Percentiles rank a stretch among this genome's conserved stretches.
These are phyloP conservation scores for Penicillium expansum DNA, from an alignment of 2,329 filamentous ascomycete genomes.

Conservation along the genomic window DNA sequence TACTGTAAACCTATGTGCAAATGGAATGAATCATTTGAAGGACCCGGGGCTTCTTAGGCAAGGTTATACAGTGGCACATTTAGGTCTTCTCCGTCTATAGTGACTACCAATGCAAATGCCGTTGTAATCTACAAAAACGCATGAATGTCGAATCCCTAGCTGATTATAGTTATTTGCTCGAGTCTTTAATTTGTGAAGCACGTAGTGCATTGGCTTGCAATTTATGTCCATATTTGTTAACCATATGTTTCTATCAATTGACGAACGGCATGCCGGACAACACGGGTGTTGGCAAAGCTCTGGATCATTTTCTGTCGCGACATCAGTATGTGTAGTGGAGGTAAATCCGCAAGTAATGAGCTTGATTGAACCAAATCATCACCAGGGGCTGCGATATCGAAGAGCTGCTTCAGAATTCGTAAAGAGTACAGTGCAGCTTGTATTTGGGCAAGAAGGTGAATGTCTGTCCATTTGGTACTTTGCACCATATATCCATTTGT, in stretches of 20 bases:
- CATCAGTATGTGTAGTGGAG: constrained; percentile 32
- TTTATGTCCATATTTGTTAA: constrained; percentile 6
- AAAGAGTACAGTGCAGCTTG: constrained; percentile 63
- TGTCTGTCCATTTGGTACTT: constrained; percentile 54
- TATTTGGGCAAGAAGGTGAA: constrained; percentile 62
- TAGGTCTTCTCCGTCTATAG: not conserved
- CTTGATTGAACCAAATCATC: constrained; percentile 12
- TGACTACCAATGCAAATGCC: not conserved
- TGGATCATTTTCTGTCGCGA: constrained; percentile 23
- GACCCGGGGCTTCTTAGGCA: not conserved
- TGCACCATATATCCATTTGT: constrained; percentile 30
- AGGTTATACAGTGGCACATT: not conserved
- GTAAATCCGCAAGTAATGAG: constrained; percentile 27
- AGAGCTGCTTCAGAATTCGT: constrained; percentile 56
- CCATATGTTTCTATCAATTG: constrained; percentile 14
- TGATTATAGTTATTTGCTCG: not conserved
- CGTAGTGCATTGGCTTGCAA: not conserved
- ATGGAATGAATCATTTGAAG: not conserved
- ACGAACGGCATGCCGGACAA: constrained; percentile 9
- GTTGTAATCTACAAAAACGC: not conserved
- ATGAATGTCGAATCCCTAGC: not conserved
- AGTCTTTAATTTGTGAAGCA: not conserved
- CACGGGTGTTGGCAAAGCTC: constrained; percentile 8
- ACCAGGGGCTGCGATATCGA: constrained; percentile 34
- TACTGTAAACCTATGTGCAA: not conserved